A percentile compares a stretch with the other conserved stretches of the same genome.
Conservation (phyloP, 331 rosid species). For the Saraca asoca region DNA sequence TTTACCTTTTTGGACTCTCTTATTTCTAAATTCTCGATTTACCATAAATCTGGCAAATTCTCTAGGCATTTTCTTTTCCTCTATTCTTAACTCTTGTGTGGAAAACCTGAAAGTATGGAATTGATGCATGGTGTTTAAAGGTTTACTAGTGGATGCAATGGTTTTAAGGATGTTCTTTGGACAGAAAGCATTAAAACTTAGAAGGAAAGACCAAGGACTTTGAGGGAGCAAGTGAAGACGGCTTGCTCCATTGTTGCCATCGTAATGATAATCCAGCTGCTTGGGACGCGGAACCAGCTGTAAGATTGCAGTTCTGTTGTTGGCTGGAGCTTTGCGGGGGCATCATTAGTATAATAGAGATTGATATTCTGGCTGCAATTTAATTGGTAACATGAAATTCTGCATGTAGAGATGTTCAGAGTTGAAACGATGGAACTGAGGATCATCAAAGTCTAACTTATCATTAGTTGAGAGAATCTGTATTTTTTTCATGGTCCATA, state of each 20-base stretch:
- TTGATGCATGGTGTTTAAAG: background rate
- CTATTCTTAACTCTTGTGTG: background rate
- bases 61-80: background rate
- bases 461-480: conserved; percentile 13
- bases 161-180: conserved; percentile 6
- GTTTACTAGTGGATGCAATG: background rate
- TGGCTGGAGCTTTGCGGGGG: background rate
- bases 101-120: conserved; percentile 5
- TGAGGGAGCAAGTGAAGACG: conserved; percentile 9
- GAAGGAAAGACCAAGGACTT: conserved; percentile 12
- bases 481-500: background rate
- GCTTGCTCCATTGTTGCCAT: conserved; percentile 10
- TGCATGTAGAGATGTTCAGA: background rate
- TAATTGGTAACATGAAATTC: background rate
- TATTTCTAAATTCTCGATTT: conserved; percentile 6
- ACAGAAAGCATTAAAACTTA: background rate
- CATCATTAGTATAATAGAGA: background rate
- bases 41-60: background rate
- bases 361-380: background rate
- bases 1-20: background rate
- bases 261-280: conserved; percentile 14
- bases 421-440: conserved; percentile 8
- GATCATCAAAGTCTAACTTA: conserved; percentile 6
- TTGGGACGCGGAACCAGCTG: conserved; percentile 1
- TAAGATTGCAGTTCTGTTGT: conserved; percentile 4